A percentile compares a stretch with the other conserved stretches of the same genome.
Conservation (phyloP, 495 filamentous ascomycete species). For the Daldinia decipiens region DNA sequence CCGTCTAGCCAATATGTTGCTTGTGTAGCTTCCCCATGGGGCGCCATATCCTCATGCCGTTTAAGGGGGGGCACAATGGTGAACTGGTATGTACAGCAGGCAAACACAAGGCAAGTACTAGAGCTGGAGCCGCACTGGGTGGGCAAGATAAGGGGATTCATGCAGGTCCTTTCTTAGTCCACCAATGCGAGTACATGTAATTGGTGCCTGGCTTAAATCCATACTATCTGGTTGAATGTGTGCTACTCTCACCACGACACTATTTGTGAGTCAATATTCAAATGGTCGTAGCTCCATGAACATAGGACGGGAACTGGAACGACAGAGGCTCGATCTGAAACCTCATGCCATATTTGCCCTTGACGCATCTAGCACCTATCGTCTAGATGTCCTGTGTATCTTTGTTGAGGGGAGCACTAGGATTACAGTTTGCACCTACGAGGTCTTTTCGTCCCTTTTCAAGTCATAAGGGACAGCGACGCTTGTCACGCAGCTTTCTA, state of each 20-base stretch:
- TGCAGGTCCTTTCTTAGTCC: not conserved
- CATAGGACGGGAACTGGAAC: not conserved
- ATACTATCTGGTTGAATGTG: not conserved
- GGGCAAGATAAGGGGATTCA: not conserved
- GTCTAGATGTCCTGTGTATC: not conserved
- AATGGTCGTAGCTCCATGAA: not conserved
- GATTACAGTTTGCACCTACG: not conserved
- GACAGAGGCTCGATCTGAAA: not conserved
- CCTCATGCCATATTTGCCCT: not conserved
- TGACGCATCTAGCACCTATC: not conserved
- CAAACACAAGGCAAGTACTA: not conserved
- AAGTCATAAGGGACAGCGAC: not conserved
- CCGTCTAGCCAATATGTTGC: not conserved
- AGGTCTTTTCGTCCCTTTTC: not conserved
- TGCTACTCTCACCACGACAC: not conserved
- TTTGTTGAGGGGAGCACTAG: not conserved
- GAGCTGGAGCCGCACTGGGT: not conserved
- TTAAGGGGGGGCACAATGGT: not conserved
- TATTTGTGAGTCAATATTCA: not conserved
- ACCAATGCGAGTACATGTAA: not conserved
- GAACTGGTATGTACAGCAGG: not conserved
- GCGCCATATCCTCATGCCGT: not conserved
- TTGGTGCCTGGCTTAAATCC: not conserved
- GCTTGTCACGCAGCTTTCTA: not conserved
- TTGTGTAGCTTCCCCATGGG: not conserved